Conservation (phyloP, 2,329 filamentous ascomycete species). For the Dothistroma pini region DNA sequence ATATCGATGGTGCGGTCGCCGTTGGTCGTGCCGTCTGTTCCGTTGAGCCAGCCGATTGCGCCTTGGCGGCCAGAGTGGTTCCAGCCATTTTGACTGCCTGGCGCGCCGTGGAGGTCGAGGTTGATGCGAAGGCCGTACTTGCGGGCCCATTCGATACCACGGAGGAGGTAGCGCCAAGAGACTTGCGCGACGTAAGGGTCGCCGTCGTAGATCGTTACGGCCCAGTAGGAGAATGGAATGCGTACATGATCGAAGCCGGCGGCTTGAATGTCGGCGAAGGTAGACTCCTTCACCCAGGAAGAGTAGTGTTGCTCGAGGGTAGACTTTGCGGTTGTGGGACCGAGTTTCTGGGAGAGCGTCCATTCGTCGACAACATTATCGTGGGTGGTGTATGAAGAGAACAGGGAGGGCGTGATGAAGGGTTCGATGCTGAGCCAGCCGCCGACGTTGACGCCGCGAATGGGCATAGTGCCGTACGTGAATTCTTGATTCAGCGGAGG, state of each 20-base stretch:
- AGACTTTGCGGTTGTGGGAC: conserved; percentile 57
- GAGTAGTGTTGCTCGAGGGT: conserved; percentile 90
- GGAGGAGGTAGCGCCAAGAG: conserved; percentile 88
- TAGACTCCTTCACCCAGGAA: conserved; percentile 77
- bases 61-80: conserved; percentile 89
- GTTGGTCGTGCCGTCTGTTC: conserved; percentile 76
- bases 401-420: conserved; percentile 91
- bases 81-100: conserved; percentile 95
- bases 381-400: conserved; percentile 60
- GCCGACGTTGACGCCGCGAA: conserved; percentile 86
- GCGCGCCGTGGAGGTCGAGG: conserved; percentile 85
- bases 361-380: conserved; percentile 82
- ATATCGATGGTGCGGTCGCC: conserved; percentile 78
- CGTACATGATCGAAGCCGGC: conserved; percentile 96
- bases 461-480: conserved; percentile 73
- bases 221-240: conserved; percentile 95
- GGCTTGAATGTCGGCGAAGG: conserved; percentile 76
- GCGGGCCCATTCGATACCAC: conserved; percentile 88
- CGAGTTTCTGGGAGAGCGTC: conserved; percentile 70
- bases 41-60: conserved; percentile 80
- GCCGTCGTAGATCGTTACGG: conserved; percentile 74
- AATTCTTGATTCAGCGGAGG: conserved; percentile 72
- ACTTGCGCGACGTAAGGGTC: conserved; percentile 87
- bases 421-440: conserved; percentile 94
- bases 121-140: conserved; percentile 91